Base-by-base conservation (phyloP, 2,329 filamentous ascomycete genomes). In the Pseudogymnoascus sp. region DNA sequence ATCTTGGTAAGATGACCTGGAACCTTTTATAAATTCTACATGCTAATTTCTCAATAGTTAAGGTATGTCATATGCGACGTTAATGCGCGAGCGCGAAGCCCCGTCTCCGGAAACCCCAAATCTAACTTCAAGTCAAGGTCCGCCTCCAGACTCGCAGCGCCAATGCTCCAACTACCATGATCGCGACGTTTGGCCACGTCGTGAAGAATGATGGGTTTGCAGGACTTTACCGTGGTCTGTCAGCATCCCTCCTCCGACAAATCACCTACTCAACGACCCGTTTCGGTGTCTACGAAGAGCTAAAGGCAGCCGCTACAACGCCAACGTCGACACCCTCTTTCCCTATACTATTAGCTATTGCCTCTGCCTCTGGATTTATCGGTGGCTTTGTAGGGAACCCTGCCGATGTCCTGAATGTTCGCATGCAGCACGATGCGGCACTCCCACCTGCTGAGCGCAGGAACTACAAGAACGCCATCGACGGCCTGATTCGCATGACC, bases 211-310 rank as follows among this genome's bases (percentile, higher is more conserved):
- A 95, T 76, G 92, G 93, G 40, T 67, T 90, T n/a, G 76, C 81
- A 31, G 93, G 92, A 29, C 83, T 99, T 59, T 99, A 99, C 78
- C 88, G 84, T 72, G 95, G 95, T 78, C 86, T 97, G 64, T 96
- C 93, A 1, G 95, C 95, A 68, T 95, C 93, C 63, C 84, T 97
- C 59, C 83, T 97, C 64, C 93, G 95, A 68, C 95, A 97, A 79
- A 83, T 93, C 69, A 97, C 95, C 65, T 99, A 99, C 80, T 95
- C 90, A 65, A 99, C 95, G 61, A 95, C 92, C 38, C 91, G 95
- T 59, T 99, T 99, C 78, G 95, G 92, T 67, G 86, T 97, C 67
- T 99, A 99, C 80, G 95, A 97, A 78, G 87, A 96, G 69, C 81
- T 97, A 65, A 99, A 99, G 78, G 79, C 83, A 24, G 83, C 82